phyloP scores from a whole-genome alignment of 371 early-diverging fungal genomes.

The Mortierella sp. region DNA sequence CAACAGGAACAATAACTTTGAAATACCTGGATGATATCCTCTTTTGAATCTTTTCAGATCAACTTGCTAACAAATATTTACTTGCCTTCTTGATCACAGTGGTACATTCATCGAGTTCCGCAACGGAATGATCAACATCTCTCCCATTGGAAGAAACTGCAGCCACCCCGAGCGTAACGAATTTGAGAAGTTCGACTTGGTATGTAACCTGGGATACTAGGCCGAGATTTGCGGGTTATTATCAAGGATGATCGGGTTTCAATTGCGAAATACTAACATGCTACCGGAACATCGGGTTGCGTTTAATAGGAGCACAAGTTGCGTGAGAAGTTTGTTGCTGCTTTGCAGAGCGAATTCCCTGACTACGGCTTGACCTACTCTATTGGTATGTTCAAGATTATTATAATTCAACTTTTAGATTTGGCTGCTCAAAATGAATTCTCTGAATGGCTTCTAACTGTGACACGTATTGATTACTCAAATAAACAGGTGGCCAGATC shows the following conservation, averaged over 20 bases:
- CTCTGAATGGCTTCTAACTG: neutral
- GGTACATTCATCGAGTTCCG: slow-evolving; percentile 99
- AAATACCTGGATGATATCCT: neutral
- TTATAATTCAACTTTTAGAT: neutral
- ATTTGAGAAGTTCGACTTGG: slow-evolving; percentile 95
- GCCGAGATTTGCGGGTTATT: neutral
- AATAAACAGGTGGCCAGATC: slow-evolving; percentile 91
- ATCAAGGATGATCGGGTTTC: neutral
- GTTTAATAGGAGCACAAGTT: slow-evolving; percentile 70
- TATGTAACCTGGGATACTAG: slow-evolving; percentile 24
- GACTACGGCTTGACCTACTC: slow-evolving; percentile 94
- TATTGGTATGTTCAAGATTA: slow-evolving; percentile 72
- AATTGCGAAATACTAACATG: neutral
- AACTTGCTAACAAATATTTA: neutral
- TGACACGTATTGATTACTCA: neutral
- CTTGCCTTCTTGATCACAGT: slow-evolving; percentile 60
- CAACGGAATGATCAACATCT: slow-evolving; percentile 99
- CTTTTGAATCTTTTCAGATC: neutral
- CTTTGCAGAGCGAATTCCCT: slow-evolving; percentile 88
- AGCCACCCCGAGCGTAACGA: slow-evolving; percentile 92
- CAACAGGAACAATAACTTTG: neutral
- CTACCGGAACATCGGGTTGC: no score
- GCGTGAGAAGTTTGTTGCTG: slow-evolving; percentile 90
- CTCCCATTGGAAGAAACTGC: slow-evolving; percentile 99
- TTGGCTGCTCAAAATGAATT: neutral